These are phyloP conservation scores for Hymenoscyphus infarciens DNA, from an alignment of 2,329 filamentous ascomycete genomes.

Conservation along the genomic window DNA sequence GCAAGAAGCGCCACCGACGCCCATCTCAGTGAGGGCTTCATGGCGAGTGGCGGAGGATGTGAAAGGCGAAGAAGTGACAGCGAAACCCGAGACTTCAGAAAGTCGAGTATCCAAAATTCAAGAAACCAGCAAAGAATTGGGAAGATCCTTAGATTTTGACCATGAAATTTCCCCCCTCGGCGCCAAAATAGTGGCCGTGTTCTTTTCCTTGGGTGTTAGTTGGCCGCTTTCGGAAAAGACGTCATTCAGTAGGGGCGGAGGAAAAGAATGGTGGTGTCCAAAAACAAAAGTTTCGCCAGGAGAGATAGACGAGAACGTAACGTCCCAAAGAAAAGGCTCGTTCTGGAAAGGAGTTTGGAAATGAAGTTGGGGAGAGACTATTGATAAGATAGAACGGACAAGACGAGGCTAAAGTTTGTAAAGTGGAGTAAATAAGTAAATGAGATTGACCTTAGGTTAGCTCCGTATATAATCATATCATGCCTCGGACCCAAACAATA, in stretches of 20 bases:
- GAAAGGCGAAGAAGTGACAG: not conserved
- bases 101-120: not conserved
- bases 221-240: not conserved
- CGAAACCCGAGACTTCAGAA: not conserved
- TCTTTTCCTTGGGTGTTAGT: not conserved
- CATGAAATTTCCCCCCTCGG: not conserved
- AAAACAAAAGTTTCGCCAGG: not conserved
- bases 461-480: not conserved
- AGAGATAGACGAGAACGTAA: not conserved
- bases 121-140: not conserved
- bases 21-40: not conserved
- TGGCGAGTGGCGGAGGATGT: not conserved
- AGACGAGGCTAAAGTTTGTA: too few species aligned
- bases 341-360: not conserved
- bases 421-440: too few species aligned
- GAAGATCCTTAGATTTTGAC: not conserved
- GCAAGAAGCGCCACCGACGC: not conserved
- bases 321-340: not conserved
- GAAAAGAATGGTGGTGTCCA: not conserved
- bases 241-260: not conserved
- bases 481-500: not conserved
- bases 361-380: not conserved
- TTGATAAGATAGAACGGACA: too few species aligned
- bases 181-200: constrained; percentile 1
- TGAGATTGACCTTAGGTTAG: too few species aligned